Conservation (phyloP, 129 eudicot genomes). For the Chrysanthemum makinoi region DNA sequence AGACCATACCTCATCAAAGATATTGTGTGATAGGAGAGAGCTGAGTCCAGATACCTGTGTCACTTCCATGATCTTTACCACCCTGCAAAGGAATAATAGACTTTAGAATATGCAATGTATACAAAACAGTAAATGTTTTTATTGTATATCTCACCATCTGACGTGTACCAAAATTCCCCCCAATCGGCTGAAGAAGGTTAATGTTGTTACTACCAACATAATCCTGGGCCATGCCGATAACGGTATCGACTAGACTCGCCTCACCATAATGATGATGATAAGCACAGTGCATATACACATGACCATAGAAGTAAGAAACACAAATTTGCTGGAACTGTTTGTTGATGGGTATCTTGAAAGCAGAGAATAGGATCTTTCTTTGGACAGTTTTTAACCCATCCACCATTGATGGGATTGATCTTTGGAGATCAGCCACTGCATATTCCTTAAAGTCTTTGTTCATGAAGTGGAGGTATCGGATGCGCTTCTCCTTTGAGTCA, state of each 20-base stretch:
- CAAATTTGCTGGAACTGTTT: neutral
- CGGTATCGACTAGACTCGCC: conserved; percentile 55
- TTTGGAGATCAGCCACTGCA: conserved; percentile 61
- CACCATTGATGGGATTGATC: conserved; percentile 70
- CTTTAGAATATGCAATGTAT: neutral
- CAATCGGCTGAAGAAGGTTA: conserved; percentile 51
- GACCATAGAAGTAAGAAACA: conserved; percentile 54
- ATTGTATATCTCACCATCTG: conserved; percentile 36
- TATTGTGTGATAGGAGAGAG: conserved; percentile 48
- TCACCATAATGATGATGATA: conserved; percentile 76
- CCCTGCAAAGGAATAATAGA: conserved; percentile 41
- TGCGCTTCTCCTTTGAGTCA: conserved; percentile 43
- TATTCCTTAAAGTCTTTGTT: conserved; percentile 65
- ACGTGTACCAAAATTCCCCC: conserved; percentile 80
- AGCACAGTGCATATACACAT: conserved; percentile 63
- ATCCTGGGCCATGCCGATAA: conserved; percentile 76
- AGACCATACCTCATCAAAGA: too few species aligned
- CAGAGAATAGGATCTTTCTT: conserved; percentile 65
- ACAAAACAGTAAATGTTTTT: neutral
- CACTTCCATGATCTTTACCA: conserved; percentile 76
- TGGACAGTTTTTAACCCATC: conserved; percentile 75
- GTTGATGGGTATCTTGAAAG: conserved; percentile 58
- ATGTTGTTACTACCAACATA: conserved; percentile 69
- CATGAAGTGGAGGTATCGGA: conserved; percentile 61
- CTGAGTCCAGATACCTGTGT: conserved; percentile 49